Evolutionary conservation across 225 moss, liverwort and hornwort species (phyloP).

Genomic region (Marchantia polymorpha): DNA sequence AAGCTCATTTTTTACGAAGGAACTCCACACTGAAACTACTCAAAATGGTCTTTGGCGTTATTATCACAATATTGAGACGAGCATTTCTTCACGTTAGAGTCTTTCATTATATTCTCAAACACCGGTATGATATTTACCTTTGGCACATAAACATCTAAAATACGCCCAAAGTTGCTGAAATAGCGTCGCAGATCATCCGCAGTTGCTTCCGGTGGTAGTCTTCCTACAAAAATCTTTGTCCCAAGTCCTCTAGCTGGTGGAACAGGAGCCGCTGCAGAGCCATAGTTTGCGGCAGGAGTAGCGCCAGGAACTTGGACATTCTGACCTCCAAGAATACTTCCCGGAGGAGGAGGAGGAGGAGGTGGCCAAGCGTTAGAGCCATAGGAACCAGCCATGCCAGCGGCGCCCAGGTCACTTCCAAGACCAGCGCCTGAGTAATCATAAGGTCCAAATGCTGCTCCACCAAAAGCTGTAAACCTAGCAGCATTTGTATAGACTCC

Average conservation of each 20-base stretch:
- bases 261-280: conserved; percentile 49
- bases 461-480: conserved; percentile 79
- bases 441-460: conserved; percentile 66
- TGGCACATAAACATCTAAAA: conserved; percentile 87
- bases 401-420: conserved; percentile 28
- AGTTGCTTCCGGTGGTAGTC: conserved; percentile 85
- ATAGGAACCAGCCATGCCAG: conserved; percentile 51
- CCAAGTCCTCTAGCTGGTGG: conserved; percentile 70
- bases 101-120: not conserved
- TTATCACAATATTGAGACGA: not conserved
- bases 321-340: conserved; percentile 62
- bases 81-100: not conserved
- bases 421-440: conserved; percentile 67
- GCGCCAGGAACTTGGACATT: conserved; percentile 70
- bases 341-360: conserved; percentile 51
- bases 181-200: conserved; percentile 87
- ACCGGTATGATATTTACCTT: conserved; percentile 45
- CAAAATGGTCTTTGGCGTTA: not conserved
- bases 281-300: conserved; percentile 49
- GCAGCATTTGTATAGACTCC: conserved; percentile 88
- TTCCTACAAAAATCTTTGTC: conserved; percentile 89
- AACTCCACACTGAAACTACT: not conserved
- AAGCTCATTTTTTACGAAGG: not conserved
- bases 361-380: conserved; percentile 74
- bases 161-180: conserved; percentile 88